Percentiles rank a stretch among this genome's conserved stretches.
phyloP scores from a whole-genome alignment of 2,329 filamentous ascomycete species.

The Aspergillus unguis region DNA sequence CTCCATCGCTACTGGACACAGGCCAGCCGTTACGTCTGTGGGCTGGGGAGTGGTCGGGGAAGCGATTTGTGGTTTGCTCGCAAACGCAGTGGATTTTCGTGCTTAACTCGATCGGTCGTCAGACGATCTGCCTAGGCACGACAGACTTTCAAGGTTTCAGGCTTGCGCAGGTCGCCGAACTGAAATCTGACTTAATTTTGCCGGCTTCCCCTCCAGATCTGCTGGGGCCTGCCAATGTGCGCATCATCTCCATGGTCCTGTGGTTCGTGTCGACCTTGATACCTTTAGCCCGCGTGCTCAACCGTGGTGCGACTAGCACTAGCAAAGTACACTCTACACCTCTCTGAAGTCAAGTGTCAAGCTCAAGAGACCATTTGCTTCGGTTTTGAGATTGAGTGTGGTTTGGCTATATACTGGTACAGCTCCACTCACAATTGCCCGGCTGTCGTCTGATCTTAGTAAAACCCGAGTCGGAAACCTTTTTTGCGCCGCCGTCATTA shows the following conservation, averaged over 20 bases:
- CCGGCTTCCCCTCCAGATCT: conserved; percentile 8
- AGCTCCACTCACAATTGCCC: conserved; percentile 22
- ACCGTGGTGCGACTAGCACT: conserved; percentile 28
- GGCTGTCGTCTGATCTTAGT: conserved; percentile 19
- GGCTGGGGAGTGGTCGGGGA: conserved; percentile 25
- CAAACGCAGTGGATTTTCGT: conserved; percentile 27
- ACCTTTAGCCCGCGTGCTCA: conserved; percentile 25
- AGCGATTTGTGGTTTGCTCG: conserved; percentile 23
- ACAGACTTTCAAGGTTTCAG: conserved; percentile 25
- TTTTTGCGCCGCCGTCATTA: conserved; percentile 8
- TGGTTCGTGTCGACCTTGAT: conserved; percentile 27
- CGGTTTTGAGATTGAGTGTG: conserved; percentile 3
- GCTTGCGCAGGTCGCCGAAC: conserved; percentile 25
- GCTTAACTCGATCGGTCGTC: conserved; percentile 23
- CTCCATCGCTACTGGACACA: conserved; percentile 26
- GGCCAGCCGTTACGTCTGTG: conserved; percentile 24
- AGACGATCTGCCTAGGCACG: conserved; percentile 21
- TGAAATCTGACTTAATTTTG: conserved; percentile 18
- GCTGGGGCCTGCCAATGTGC: conserved; percentile 28
- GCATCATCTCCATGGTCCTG: conserved; percentile 28
- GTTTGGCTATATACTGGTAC: conserved; percentile 16
- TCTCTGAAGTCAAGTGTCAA: too few species aligned
- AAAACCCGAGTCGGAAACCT: conserved; percentile 12
- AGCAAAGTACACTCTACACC: too few species aligned
- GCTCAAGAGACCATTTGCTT: conserved; percentile 19